phyloP scores from a whole-genome alignment of 306 rosid species.

The Lathyrus sativus region DNA sequence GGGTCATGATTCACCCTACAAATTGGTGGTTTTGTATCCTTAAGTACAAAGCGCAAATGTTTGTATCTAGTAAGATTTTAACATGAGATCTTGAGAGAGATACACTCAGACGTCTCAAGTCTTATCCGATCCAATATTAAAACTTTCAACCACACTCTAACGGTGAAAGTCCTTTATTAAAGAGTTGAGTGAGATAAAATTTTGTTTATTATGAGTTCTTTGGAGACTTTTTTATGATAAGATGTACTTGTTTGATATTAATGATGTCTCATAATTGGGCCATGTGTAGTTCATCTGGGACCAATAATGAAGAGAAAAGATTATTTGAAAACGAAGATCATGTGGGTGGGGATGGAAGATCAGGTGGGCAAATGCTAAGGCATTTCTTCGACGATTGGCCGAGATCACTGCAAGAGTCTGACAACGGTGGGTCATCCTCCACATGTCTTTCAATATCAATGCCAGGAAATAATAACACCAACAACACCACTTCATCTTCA shows the following conservation, averaged over 20 bases:
- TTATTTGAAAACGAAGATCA: conserved; percentile 45
- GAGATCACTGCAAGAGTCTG: conserved; percentile 61
- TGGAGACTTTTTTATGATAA: no score
- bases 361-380: conserved; percentile 73
- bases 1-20: not conserved
- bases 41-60: no score
- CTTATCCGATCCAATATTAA: not conserved
- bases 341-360: conserved; percentile 50
- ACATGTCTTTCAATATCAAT: conserved; percentile 75
- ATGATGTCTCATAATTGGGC: conserved; percentile 25
- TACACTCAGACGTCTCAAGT: no score
- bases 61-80: no score
- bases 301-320: conserved; percentile 48
- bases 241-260: conserved; percentile 20
- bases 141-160: not conserved
- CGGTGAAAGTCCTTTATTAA: not conserved
- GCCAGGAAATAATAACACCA: conserved; percentile 44
- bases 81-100: no score
- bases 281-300: conserved; percentile 48
- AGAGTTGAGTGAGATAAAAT: not conserved
- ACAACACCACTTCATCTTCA: conserved; percentile 46
- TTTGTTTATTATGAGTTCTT: not conserved
- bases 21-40: no score
- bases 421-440: conserved; percentile 48
- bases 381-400: conserved; percentile 99